Conservation (phyloP, 2,329 filamentous ascomycete genomes). For the Microsporum canis region DNA sequence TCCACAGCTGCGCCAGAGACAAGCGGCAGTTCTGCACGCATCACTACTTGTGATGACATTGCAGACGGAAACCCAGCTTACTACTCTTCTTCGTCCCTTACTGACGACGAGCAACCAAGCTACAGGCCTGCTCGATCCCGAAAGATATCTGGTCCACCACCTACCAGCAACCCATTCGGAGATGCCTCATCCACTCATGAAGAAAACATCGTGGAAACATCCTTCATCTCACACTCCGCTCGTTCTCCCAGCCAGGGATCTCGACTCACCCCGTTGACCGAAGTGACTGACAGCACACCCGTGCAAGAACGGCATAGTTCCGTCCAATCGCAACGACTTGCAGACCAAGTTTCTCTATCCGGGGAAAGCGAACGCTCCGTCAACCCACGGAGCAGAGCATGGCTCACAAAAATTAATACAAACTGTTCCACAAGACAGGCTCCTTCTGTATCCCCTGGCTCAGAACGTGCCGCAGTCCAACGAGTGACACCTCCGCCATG, state of each 20-base stretch:
- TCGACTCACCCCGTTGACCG: conserved; percentile 10
- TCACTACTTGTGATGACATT: neutral
- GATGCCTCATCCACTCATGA: neutral
- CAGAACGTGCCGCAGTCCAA: conserved; percentile 33
- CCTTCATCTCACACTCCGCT: conserved; percentile 11
- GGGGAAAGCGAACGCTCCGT: conserved; percentile 5
- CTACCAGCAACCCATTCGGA: neutral
- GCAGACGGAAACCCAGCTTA: neutral
- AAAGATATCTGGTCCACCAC: neutral
- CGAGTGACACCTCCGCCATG: conserved; percentile 26
- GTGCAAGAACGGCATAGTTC: neutral
- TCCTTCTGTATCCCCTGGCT: conserved; percentile 17
- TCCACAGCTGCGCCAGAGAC: neutral
- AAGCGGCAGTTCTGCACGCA: neutral
- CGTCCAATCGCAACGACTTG: neutral
- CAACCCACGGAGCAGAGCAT: conserved; percentile 1
- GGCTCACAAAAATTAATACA: conserved; percentile 14
- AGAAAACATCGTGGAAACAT: conserved; percentile 14
- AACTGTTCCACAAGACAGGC: conserved; percentile 17
- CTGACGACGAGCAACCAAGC: neutral
- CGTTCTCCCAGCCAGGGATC: conserved; percentile 6
- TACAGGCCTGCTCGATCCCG: neutral
- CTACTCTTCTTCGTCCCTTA: neutral
- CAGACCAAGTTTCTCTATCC: conserved; percentile 2
- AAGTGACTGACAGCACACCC: conserved; percentile 5